phyloP scores from a whole-genome alignment of 257 asterid genomes.

The Solanum dulcamara region DNA sequence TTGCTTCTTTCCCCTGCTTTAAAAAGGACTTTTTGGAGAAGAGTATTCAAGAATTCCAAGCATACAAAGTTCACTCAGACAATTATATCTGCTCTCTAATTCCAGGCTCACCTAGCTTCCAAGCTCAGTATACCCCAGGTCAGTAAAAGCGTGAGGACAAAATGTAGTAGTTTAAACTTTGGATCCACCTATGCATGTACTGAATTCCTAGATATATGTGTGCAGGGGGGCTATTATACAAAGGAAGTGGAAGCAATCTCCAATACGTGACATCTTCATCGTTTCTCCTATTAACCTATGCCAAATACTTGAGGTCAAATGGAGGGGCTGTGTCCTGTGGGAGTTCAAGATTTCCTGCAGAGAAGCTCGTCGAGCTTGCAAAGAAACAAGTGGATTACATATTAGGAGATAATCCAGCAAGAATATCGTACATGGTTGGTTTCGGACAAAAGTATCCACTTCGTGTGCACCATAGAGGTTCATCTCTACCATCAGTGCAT shows the following conservation, averaged over 20 bases:
- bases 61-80: conserved; percentile 77
- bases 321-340: conserved; percentile 48
- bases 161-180: not conserved
- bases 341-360: conserved; percentile 25
- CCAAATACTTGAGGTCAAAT: conserved; percentile 40
- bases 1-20: not conserved
- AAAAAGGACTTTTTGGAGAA: conserved; percentile 52
- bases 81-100: conserved; percentile 69
- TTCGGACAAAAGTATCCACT: conserved; percentile 53
- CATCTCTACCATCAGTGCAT: conserved; percentile 50
- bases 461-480: conserved; percentile 63
- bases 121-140: conserved; percentile 92
- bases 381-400: conserved; percentile 74
- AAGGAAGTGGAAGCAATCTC: conserved; percentile 59
- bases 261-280: conserved; percentile 76
- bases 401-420: conserved; percentile 66
- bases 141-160: not conserved
- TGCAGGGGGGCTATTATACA: conserved; percentile 60
- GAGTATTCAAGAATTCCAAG: conserved; percentile 39
- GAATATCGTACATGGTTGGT: conserved; percentile 80
- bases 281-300: conserved; percentile 56
- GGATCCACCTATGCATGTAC: not conserved
- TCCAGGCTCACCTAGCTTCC: conserved; percentile 73
- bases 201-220: not conserved
- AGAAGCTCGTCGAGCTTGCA: conserved; percentile 35